Evolutionary conservation across 129 eudicot genomes (phyloP).

Genomic region (Saussurea involucrata): DNA sequence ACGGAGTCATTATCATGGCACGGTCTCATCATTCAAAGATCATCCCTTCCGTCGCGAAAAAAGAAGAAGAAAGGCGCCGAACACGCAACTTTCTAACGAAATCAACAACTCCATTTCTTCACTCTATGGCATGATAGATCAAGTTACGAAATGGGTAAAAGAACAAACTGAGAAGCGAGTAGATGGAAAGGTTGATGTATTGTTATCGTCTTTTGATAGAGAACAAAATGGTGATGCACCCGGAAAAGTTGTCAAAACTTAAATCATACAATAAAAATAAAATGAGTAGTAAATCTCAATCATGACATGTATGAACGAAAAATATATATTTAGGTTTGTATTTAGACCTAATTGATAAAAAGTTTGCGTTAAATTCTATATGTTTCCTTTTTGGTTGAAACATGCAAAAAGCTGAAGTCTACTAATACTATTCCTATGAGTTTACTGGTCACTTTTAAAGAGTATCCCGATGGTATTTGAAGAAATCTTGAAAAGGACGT

Average conservation of each 20-base stretch:
- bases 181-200: conserved; percentile 41
- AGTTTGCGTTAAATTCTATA: not conserved
- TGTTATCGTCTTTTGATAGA: conserved; percentile 39
- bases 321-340: too few species aligned
- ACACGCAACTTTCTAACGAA: conserved; percentile 36
- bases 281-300: too few species aligned
- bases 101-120: conserved; percentile 52
- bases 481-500: too few species aligned
- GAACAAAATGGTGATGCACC: too few species aligned
- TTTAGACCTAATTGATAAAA: too few species aligned
- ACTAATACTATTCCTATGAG: too few species aligned
- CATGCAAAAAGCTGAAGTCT: conserved; percentile 1
- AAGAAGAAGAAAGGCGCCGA: conserved; percentile 85
- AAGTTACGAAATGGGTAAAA: conserved; percentile 59
- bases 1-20: conserved; percentile 93
- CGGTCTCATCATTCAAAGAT: conserved; percentile 53
- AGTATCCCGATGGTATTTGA: too few species aligned
- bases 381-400: not conserved
- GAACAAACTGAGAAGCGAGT: conserved; percentile 45
- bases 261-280: too few species aligned
- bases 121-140: conserved; percentile 35
- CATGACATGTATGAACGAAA: too few species aligned
- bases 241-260: conserved; percentile 37
- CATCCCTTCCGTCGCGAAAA: conserved; percentile 75
- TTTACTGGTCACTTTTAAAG: too few species aligned